A percentile compares a stretch with the other conserved stretches of the same genome.
phyloP scores from a whole-genome alignment of 257 asterid genomes.

The Orobanche coerulescens region DNA sequence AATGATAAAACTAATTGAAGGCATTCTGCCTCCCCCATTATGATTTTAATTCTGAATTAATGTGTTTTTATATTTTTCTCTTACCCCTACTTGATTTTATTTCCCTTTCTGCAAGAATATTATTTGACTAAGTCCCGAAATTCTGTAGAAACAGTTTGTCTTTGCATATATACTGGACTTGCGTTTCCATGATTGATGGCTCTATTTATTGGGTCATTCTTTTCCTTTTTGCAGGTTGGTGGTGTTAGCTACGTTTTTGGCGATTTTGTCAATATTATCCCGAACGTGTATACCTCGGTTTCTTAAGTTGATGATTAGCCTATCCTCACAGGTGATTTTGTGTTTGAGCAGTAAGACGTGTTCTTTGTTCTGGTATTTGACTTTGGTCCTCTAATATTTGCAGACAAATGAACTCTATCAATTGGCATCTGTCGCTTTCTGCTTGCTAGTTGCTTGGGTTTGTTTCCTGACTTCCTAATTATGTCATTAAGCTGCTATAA shows the following conservation, averaged over 20 bases:
- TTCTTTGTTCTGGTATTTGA: constrained; percentile 26
- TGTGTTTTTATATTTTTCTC: neutral
- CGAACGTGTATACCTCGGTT: constrained; percentile 67
- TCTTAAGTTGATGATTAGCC: constrained; percentile 70
- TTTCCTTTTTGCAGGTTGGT: constrained; percentile 49
- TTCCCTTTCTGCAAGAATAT: neutral
- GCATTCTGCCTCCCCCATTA: constrained; percentile 1
- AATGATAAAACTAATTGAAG: neutral
- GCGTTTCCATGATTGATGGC: constrained; percentile 16
- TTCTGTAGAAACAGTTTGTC: constrained; percentile 9
- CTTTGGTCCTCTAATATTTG: constrained; percentile 28
- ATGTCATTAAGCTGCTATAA: constrained; percentile 12
- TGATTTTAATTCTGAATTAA: neutral
- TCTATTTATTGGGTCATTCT: constrained; percentile 14
- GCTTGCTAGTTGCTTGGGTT: constrained; percentile 90
- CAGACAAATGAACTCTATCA: constrained; percentile 91
- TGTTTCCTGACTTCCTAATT: constrained; percentile 35
- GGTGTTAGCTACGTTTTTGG: constrained; percentile 45
- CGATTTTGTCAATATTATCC: constrained; percentile 42
- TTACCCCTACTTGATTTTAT: neutral
- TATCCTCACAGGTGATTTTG: constrained; percentile 64
- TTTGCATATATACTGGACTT: constrained; percentile 8
- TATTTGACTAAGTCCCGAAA: constrained; percentile 13
- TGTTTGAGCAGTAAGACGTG: constrained; percentile 21
- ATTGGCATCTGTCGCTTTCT: constrained; percentile 77